Evolutionary conservation across 2,329 filamentous ascomycete genomes (phyloP).

Genomic region (Colletotrichum siamense): DNA sequence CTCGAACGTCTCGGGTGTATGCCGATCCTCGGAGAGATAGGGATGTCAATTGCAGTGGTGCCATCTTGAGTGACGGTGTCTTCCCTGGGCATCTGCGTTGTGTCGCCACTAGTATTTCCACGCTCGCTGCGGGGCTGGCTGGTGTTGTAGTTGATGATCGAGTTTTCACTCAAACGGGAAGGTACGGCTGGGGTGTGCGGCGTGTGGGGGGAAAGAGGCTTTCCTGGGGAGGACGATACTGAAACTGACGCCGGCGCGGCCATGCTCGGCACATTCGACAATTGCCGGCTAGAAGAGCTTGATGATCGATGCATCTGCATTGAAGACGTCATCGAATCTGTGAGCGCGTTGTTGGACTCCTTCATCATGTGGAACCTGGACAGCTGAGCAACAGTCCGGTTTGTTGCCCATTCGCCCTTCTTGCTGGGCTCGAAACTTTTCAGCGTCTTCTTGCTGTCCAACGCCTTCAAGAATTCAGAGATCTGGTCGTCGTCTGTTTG

Average conservation of each 20-base stretch:
- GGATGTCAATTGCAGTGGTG: constrained; percentile 75
- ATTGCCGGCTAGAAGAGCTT: constrained; percentile 69
- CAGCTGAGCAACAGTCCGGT: constrained; percentile 79
- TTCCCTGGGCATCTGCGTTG: constrained; percentile 37
- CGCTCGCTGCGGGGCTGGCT: constrained; percentile 31
- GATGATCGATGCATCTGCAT: constrained; percentile 84
- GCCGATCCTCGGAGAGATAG: constrained; percentile 68
- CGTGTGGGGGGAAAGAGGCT: constrained; percentile 87
- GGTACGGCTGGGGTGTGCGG: constrained; percentile 94
- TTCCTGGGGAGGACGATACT: constrained; percentile 86
- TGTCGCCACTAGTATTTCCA: constrained; percentile 28
- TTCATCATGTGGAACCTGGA: constrained; percentile 88
- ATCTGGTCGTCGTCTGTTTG: constrained; percentile 90
- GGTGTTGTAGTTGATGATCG: constrained; percentile 71
- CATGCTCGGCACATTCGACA: constrained; percentile 69
- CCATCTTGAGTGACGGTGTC: constrained; percentile 53
- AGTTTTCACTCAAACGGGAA: constrained; percentile 90
- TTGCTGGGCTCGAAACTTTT: constrained; percentile 76
- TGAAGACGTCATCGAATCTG: constrained; percentile 92
- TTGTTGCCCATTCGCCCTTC: constrained; percentile 72
- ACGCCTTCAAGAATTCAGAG: constrained; percentile 86
- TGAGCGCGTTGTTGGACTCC: constrained; percentile 86
- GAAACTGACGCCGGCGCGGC: constrained; percentile 78
- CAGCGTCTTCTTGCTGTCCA: constrained; percentile 88
- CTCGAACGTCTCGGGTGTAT: constrained; percentile 67